Conservation (phyloP, 805 yeast genomes). For the Tetrapisispora fleetii region DNA sequence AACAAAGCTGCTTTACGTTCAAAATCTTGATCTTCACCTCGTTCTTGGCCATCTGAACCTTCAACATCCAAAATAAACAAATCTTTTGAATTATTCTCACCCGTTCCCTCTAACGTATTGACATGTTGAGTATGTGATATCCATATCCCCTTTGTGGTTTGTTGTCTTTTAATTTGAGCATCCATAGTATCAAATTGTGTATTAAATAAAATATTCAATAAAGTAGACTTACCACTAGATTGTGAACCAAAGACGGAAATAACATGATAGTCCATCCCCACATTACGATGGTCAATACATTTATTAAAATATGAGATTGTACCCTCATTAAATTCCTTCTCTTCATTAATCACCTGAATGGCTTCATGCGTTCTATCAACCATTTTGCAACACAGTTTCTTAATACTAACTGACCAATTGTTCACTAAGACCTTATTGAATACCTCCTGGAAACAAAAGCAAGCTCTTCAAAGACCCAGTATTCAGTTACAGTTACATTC, state of each 20-base stretch:
- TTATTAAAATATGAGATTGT: constrained; percentile 16
- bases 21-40: constrained; percentile 97
- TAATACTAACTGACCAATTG: background rate
- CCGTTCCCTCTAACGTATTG: constrained; percentile 14
- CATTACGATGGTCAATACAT: constrained; percentile 24
- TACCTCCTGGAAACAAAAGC: too few species aligned
- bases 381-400: background rate
- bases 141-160: constrained; percentile 85
- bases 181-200: constrained; percentile 92
- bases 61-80: constrained; percentile 92
- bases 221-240: constrained; percentile 91
- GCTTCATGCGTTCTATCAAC: constrained; percentile 15
- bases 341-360: constrained; percentile 46
- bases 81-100: constrained; percentile 20
- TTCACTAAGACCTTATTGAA: background rate
- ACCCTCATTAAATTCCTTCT: constrained; percentile 35
- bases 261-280: constrained; percentile 73
- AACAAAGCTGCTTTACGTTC: constrained; percentile 93
- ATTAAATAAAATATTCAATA: constrained; percentile 74
- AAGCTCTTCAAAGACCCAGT: too few species aligned
- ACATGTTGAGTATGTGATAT: constrained; percentile 46
- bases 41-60: constrained; percentile 95
- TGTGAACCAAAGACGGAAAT: constrained; percentile 96
- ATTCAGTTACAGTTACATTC: too few species aligned
- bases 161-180: constrained; percentile 64